A percentile compares a stretch with the other conserved stretches of the same genome.
phyloP scores from a whole-genome alignment of 2,329 filamentous ascomycete species.

The Penicillium olsonii region DNA sequence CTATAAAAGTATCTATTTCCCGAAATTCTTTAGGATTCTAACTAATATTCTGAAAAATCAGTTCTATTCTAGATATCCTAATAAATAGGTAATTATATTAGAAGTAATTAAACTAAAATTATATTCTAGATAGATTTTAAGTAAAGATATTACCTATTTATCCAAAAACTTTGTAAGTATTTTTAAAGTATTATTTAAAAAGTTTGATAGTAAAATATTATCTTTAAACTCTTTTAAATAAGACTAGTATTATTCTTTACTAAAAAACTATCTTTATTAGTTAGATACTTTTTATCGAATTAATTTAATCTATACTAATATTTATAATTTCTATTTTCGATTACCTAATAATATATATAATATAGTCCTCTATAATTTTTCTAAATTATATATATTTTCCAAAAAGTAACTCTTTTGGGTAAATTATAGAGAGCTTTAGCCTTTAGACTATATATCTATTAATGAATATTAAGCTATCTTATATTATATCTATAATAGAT shows the following conservation, averaged over 20 bases:
- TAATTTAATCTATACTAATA: not conserved
- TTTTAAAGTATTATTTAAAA: not conserved
- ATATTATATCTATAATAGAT: not conserved
- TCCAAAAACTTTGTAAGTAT: not conserved
- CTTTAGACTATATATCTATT: not conserved
- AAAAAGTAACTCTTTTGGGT: not conserved
- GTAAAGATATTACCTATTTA: not conserved
- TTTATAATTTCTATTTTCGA: not conserved
- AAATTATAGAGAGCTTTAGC: not conserved
- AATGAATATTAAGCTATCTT: not conserved
- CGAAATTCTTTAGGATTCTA: not conserved
- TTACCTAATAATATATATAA: not conserved
- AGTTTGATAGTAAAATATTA: not conserved
- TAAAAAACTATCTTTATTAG: not conserved
- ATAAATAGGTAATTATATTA: not conserved
- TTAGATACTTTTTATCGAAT: conserved; percentile 1
- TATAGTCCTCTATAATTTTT: not conserved
- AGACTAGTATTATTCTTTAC: conserved; percentile 1
- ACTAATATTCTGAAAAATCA: not conserved
- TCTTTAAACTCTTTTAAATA: not conserved
- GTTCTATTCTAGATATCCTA: not conserved
- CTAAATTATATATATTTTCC: not conserved
- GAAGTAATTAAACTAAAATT: not conserved
- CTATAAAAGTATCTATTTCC: not conserved
- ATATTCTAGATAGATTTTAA: not conserved